A percentile compares a stretch with the other conserved stretches of the same genome.
phyloP scores from a whole-genome alignment of 2,329 filamentous ascomycete genomes.

The Dactylellina drechsleri region DNA sequence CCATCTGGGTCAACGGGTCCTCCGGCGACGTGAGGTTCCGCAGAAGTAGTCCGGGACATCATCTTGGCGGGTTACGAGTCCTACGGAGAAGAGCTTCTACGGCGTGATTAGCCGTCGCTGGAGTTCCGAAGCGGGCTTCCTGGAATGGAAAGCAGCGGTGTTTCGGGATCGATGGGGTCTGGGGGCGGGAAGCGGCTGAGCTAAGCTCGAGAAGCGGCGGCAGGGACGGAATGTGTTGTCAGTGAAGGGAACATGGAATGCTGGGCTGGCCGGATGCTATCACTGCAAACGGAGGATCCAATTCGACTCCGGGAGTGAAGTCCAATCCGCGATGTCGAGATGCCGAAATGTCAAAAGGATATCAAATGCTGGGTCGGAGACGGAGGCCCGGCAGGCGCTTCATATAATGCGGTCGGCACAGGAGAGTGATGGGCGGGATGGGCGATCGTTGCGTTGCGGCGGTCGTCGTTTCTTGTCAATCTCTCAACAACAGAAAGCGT shows the following conservation, averaged over 20 bases:
- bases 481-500: conserved; percentile 1
- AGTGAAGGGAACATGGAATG: conserved; percentile 54
- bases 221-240: conserved; percentile 53
- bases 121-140: conserved; percentile 11
- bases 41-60: conserved; percentile 52
- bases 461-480: neutral
- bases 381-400: too few species aligned
- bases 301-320: conserved; percentile 42
- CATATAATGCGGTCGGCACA: conserved; percentile 4
- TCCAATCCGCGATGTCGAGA: neutral
- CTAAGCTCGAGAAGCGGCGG: conserved; percentile 52
- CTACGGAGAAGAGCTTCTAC: conserved; percentile 14
- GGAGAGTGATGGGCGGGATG: conserved; percentile 6
- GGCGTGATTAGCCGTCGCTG: conserved; percentile 23
- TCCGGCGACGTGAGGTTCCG: conserved; percentile 55
- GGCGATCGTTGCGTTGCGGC: conserved; percentile 8
- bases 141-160: conserved; percentile 7
- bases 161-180: conserved; percentile 8
- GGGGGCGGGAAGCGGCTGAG: conserved; percentile 37
- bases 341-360: neutral
- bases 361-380: too few species aligned
- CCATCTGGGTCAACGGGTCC: conserved; percentile 55
- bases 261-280: conserved; percentile 9
- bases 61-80: conserved; percentile 29
- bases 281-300: conserved; percentile 48